Evolutionary conservation across 805 yeast species (phyloP).

Genomic region (Alloascoidea africana): DNA sequence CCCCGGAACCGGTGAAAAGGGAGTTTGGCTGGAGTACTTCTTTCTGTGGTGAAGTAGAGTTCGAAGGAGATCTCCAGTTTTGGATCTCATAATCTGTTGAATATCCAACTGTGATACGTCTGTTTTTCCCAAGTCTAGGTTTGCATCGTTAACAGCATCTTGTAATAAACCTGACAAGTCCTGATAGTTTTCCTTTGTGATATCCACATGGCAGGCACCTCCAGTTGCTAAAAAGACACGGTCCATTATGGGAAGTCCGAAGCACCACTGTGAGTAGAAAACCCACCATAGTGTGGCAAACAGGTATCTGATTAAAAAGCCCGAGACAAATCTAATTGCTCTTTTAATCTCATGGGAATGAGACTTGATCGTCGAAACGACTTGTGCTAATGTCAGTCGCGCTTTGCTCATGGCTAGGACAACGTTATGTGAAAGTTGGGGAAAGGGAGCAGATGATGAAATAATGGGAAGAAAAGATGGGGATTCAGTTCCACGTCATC

Average conservation of each 20-base stretch:
- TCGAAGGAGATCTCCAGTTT: background rate
- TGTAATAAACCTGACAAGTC: constrained; percentile 5
- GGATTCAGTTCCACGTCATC: no score
- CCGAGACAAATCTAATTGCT: background rate
- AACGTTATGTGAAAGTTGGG: no score
- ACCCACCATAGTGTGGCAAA: constrained; percentile 70
- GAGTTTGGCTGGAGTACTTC: background rate
- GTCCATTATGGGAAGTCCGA: constrained; percentile 85
- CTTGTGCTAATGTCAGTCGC: no score
- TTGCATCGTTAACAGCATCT: constrained; percentile 3
- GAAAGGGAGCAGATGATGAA: no score
- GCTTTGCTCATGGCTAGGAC: no score
- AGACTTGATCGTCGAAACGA: no score
- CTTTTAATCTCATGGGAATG: no score
- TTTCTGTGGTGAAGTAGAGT: background rate
- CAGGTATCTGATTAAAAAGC: constrained; percentile 23
- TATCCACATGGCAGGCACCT: constrained; percentile 42
- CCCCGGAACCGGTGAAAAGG: background rate
- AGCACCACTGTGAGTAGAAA: constrained; percentile 75
- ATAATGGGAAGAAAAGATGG: no score
- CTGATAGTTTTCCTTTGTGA: constrained; percentile 2
- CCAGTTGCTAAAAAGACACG: constrained; percentile 67
- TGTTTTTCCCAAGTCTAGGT: background rate
- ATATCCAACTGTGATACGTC: background rate
- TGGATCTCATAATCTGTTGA: background rate